phyloP scores from a whole-genome alignment of 2,329 filamentous ascomycete species.

The Sclerotinia spermophila region DNA sequence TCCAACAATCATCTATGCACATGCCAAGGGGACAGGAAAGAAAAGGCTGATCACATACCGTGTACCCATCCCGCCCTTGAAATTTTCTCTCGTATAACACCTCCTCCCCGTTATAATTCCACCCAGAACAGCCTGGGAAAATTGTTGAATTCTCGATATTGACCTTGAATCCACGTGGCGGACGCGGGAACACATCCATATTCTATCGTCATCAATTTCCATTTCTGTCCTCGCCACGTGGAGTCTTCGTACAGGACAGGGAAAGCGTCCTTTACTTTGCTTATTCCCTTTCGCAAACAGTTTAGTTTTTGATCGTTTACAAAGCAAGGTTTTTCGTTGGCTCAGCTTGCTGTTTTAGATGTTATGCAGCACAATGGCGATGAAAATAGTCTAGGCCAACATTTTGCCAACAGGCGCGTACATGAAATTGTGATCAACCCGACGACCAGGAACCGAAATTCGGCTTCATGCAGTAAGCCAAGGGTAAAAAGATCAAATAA shows the following conservation, averaged over 20 bases:
- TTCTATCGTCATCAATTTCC: conserved; percentile 13
- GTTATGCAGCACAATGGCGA: neutral
- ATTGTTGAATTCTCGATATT: neutral
- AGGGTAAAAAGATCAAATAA: conserved; percentile 8
- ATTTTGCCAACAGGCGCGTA: conserved; percentile 5
- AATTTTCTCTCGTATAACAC: neutral
- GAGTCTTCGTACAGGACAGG: conserved; percentile 4
- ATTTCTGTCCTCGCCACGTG: conserved; percentile 7
- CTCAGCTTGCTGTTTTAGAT: conserved; percentile 13
- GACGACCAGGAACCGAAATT: conserved; percentile 11
- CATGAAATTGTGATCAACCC: conserved; percentile 12
- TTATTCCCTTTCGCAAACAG: neutral
- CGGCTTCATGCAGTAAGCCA: conserved; percentile 9
- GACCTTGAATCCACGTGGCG: conserved; percentile 11
- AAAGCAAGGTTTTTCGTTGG: conserved; percentile 4
- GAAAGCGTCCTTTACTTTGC: neutral
- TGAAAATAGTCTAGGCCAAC: conserved; percentile 1
- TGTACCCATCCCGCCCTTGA: conserved; percentile 5
- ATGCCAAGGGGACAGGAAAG: conserved; percentile 12
- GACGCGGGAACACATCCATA: neutral
- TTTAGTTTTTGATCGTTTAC: neutral
- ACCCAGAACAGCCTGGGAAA: neutral
- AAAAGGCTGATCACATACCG: conserved; percentile 7
- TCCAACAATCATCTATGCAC: conserved; percentile 8
- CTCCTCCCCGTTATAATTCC: neutral